Evolutionary conservation across 345 rosid genomes (phyloP), one percentile per base, ranked within the genome.

Genomic region (Diplotaxis tenuifolia): DNA sequence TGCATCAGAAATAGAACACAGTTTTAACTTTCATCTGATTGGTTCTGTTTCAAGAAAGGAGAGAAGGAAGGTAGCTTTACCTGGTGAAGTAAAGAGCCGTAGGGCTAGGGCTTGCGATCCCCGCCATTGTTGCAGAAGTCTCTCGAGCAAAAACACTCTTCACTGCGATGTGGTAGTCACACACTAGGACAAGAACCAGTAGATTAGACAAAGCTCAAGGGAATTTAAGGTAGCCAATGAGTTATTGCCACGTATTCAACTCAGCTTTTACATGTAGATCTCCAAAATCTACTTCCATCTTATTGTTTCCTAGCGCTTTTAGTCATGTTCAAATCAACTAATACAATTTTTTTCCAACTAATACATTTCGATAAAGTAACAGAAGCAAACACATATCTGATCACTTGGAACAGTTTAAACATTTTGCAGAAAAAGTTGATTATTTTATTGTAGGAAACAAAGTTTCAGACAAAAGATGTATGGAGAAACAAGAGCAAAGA

Each of bases 211-310:
- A 47, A 31, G 75, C 85, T 19, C 40, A 82, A 78, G 62, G 88
- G 74, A 84, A 92, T 89, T 82, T 75, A 56, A 67, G 64, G 73
- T 71, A 38, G 31, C 78, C 92, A 87, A 88, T 90, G 78, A 81
- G 70, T 56, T 80, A 3, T 28, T 36, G 96, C 88, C 98, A 87
- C 89, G 93, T 86, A 70, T 69, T 22, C 56, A 9, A 27, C 20
- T 62, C 12, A 21, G 15, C 70, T 55, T 75, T 54, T 15, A 68
- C 40, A 40, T 28, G 69, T 62, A 45, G 65, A 75, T 75, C 7
- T 53, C 65, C 65, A 55, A 54, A 60, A 64, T 64, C 78, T 14
- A 32, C 53, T 42, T 52, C 21, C 21, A 31, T 19, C 54, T 75
- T 2, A 0, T 6, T 42, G 50, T 4, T 38, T 38, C n/a, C n/a